Base-by-base conservation (phyloP, 2,329 filamentous ascomycete genomes). In the Penicillium paneum region DNA sequence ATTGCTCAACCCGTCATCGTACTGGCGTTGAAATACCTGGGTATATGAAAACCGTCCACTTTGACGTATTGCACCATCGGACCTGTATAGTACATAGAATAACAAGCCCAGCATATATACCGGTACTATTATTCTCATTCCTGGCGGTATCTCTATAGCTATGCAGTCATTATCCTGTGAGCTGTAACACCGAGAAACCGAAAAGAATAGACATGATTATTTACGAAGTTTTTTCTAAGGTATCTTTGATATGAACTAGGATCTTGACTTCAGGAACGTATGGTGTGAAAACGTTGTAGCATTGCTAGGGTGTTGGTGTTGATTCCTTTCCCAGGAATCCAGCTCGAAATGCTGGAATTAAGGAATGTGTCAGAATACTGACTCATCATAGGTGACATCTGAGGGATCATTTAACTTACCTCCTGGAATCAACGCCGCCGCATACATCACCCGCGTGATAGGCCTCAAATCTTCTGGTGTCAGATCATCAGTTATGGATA, bases 371-470 rank as follows among this genome's bases (percentile, higher is more conserved):
- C 48, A 52, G 39, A 39, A 44, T 13, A 53, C 8, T 5, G 17
- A 24, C 15, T 28, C 15, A 42, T n/a, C 12, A n/a, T 15, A 35
- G 12, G 21, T 24, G 21, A 24, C 21, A 24, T 24, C 6, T 5
- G 21, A 24, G 7, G 11, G 6, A 3, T 24, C 5, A 15, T 15
- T 15, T 12, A 26, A 72, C 79, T 78, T 61, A 83, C 81, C 79
- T 60, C 81, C 81, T 5, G 81, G 79, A 46, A 81, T 75, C 59
- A 84, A 60, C 32, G 81, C 81, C 5, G 81, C 73, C 13, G 81
- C 79, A 69, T 82, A 83, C 81, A 84, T 84, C 36, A 80, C 80
- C 21, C 75, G 67, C 5, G 80, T 83, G 38, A 84, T 84, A 0
- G 81, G 81, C 41, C 73, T 69, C 58, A 84, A 61, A 42, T 81